Conservation (phyloP, 345 rosid species). For the Rubroshorea leprosula region DNA sequence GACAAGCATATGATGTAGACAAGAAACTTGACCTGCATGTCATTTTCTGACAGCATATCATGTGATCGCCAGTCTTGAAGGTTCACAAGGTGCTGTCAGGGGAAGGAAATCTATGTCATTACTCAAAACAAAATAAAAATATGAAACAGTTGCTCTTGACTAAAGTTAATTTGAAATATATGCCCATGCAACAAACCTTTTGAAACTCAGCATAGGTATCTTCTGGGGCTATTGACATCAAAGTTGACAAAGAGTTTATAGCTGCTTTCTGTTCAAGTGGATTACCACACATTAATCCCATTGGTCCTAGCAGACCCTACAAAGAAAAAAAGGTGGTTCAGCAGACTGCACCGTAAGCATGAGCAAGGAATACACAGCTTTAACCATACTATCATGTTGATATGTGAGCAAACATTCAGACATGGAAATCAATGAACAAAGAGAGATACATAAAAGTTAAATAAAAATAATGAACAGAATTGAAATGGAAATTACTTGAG, state of each 20-base stretch:
- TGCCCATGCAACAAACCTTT: constrained; percentile 42
- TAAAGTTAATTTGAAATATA: not conserved
- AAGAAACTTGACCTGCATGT: constrained; percentile 52
- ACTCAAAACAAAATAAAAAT: constrained; percentile 5
- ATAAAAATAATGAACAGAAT: not conserved
- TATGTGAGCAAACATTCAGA: not conserved
- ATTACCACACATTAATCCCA: constrained; percentile 74
- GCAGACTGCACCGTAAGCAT: not conserved
- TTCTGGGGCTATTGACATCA: constrained; percentile 74
- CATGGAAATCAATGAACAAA: not conserved
- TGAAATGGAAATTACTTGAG: not conserved
- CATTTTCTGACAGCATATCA: constrained; percentile 74
- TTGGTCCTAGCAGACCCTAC: constrained; percentile 68
- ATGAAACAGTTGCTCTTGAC: not conserved
- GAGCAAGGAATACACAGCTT: not conserved
- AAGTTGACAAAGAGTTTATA: constrained; percentile 54
- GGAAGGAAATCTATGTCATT: constrained; percentile 16
- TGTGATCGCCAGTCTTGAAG: constrained; percentile 69
- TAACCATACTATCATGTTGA: not conserved
- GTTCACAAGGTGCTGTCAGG: constrained; percentile 50
- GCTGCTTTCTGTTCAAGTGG: constrained; percentile 67
- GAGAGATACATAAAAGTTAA: not conserved
- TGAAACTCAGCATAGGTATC: constrained; percentile 65
- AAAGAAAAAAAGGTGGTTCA: constrained; percentile 10
- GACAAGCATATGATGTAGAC: not conserved